Percentiles rank a stretch among this genome's conserved stretches.
Conservation (phyloP, 2,329 filamentous ascomycete species). For the Verticillium isaacii region DNA sequence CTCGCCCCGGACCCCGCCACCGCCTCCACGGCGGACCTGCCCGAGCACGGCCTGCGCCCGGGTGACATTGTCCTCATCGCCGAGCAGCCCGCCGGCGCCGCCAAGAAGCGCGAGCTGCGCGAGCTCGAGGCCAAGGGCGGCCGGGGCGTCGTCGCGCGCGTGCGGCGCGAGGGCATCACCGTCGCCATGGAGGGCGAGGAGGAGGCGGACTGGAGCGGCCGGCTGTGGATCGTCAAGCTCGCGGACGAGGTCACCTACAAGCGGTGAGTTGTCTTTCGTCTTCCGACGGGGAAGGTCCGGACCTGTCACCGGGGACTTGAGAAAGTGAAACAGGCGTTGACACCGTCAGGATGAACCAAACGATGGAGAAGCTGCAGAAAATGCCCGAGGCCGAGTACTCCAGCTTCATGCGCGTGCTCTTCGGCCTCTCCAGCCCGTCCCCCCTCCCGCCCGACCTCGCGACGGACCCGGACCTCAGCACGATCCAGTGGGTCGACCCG, state of each 20-base stretch:
- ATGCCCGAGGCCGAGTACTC: constrained; percentile 56
- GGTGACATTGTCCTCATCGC: constrained; percentile 75
- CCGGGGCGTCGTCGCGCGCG: constrained; percentile 65
- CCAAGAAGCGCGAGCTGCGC: constrained; percentile 67
- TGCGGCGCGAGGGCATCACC: constrained; percentile 52
- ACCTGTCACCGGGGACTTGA: too few relatives aligned
- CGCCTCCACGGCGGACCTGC: constrained; percentile 34
- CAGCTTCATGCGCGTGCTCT: constrained; percentile 56
- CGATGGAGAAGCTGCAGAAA: constrained; percentile 55
- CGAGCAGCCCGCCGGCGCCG: constrained; percentile 68
- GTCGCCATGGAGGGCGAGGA: constrained; percentile 54
- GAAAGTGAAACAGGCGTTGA: neutral
- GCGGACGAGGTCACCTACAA: constrained; percentile 65
- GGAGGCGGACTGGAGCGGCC: constrained; percentile 35
- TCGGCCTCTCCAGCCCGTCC: constrained; percentile 52
- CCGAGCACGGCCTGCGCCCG: constrained; percentile 69
- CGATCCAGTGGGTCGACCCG: constrained; percentile 56
- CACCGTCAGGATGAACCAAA: constrained; percentile 51
- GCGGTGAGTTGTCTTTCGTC: constrained; percentile 31
- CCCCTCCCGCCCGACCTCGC: constrained; percentile 36
- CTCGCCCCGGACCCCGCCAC: constrained; percentile 59
- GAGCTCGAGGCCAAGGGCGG: constrained; percentile 65
- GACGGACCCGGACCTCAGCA: constrained; percentile 34
- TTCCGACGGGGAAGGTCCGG: too few relatives aligned
- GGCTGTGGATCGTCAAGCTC: constrained; percentile 62